Base-by-base conservation (phyloP, 495 filamentous ascomycete genomes). In the Chaetomium tenue region DNA sequence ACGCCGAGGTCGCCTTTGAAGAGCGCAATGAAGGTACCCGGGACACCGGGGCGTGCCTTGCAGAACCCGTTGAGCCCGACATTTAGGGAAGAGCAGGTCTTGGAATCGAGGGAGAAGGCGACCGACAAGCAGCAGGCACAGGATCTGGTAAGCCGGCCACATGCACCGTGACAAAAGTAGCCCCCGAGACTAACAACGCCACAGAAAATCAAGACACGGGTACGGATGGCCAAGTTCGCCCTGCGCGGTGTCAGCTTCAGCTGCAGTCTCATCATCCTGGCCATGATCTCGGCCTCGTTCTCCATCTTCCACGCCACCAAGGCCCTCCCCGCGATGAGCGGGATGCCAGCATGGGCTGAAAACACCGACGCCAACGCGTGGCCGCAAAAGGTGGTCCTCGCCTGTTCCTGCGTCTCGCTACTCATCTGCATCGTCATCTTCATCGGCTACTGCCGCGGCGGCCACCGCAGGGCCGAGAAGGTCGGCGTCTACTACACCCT, bases 231-330 rank as follows among this genome's bases (percentile, higher is more conserved):
- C 64, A 99, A 99, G 81, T 88, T 97, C 65, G 85, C 95, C 66
- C 87, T 99, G 37, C 89, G 94, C 66, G 87, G 91, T 59, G 88
- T 97, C 75, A 98, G 92, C 83, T 97, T 98, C 77, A 91, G 89
- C 77, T 99, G 94, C 82, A 92, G 89, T 80, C 82, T 96, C 57
- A 97, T 99, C 71, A 90, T 99, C 64, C 83, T 99, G 53, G 80
- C 91, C 60, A 90, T 99, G 79, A 78, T 99, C 55, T 85, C 88
- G 5, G 83, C 90, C 20, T 93, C 91, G 6, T 89, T 99, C 75
- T 78, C 85, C 64, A 90, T 98, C 73, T 99, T 99, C 83, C 89
- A 91, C 69, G 82, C 91, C 18, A 96, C 94, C 30, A 88, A 82
- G 68, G 26, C 71, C 47, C 79, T 98, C 0, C 85, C 93, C 39